Evolutionary conservation across 2,329 filamentous ascomycete species (phyloP), one percentile per base, ranked within the genome.

Genomic region (Cladorrhinum sp.): DNA sequence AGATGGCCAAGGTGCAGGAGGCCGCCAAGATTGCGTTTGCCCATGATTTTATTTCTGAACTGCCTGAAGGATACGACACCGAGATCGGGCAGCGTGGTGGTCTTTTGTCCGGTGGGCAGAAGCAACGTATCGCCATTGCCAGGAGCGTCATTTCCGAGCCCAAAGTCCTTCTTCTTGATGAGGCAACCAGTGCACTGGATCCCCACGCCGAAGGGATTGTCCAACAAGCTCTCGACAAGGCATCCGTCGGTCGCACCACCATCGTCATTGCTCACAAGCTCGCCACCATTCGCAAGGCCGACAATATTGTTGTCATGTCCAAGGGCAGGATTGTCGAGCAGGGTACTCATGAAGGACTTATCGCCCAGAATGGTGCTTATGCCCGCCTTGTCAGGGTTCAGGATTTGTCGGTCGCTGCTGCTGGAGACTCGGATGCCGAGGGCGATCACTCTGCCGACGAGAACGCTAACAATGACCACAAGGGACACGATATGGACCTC

Each of bases 71-170:
- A 2, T 90, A 89, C 65, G 76, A 83, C 2, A 87, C 86, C 0
- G 74, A 79, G 5, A 86, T 90, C 1, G 87, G 87, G 1, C 85
- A 89, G 66, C 79, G 81, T 14, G 87, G 88, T 8, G 83, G 84
- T 57, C 84, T 86, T 66, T 73, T 90, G 1, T 87, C 84, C 18
- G 87, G 87, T n/a, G 87, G 87, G 10, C 87, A 89, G 67, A 79
- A 86, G 21, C 87, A 90, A 68, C 78, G 87, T 7, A 77, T 90
- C 14, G 84, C 86, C 0, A 89, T 90, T 58, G 86, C 87, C 1
- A 79, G 87, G 39, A 84, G 83, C 33, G 87, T 90, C 60, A 77
- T 90, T 56, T 84, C 84, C 48, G 75, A 85, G 60, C 86, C 88
- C 1, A 80, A 80, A 2, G 86, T 91, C 46, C 75, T 91, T 2